A percentile compares a stretch with the other conserved stretches of the same genome.
Conservation (phyloP, 257 asterid genomes). For the Solanum boliviense region DNA sequence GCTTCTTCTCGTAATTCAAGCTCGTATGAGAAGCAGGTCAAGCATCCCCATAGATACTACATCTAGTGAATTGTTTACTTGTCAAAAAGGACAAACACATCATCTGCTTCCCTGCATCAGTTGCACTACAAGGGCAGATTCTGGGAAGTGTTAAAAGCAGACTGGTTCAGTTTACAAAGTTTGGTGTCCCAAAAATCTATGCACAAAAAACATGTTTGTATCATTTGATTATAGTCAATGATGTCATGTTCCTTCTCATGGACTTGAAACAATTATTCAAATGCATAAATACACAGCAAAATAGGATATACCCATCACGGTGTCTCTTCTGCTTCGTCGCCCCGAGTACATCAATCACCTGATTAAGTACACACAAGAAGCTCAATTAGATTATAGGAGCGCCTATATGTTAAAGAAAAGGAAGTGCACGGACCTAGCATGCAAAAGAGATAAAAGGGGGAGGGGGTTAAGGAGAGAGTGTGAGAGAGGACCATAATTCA, state of each 20-base stretch:
- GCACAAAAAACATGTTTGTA: neutral
- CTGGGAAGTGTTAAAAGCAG: neutral
- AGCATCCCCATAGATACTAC: neutral
- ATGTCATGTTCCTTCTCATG: neutral
- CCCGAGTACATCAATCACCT: conserved; percentile 81
- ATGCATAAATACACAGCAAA: neutral
- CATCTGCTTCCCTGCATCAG: neutral
- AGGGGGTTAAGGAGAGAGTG: neutral
- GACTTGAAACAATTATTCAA: neutral
- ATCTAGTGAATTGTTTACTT: neutral
- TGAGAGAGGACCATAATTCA: neutral
- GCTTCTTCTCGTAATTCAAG: neutral
- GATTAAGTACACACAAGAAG: neutral
- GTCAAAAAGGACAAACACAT: neutral
- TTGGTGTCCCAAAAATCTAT: neutral
- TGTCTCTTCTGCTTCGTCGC: conserved; percentile 68
- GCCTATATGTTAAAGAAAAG: neutral
- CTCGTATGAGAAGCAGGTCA: neutral
- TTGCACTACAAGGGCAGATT: neutral
- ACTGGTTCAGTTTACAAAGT: neutral
- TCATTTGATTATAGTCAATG: neutral
- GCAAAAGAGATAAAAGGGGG: neutral
- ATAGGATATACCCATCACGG: conserved; percentile 63
- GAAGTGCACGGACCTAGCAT: neutral
- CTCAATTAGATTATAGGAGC: conserved; percentile 2